Evolutionary conservation across 345 rosid species (phyloP).

Genomic region (Populus deltoides): DNA sequence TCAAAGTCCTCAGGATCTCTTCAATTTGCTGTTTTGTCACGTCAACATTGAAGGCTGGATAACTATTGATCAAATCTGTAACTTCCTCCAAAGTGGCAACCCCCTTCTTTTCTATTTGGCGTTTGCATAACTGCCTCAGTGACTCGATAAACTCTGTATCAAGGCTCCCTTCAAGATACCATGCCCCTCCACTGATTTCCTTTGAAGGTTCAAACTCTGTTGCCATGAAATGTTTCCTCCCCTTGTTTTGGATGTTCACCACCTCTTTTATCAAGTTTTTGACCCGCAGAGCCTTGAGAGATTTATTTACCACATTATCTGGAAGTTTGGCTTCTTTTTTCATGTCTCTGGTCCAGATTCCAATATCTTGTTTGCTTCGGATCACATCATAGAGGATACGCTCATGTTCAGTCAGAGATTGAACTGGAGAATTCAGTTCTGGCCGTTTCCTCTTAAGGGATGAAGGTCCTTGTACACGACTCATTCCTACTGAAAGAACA

Average conservation of each 20-base stretch:
- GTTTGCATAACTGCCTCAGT: conserved; percentile 42
- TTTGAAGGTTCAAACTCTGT: conserved; percentile 49
- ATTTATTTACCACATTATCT: conserved; percentile 32
- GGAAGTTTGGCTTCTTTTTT: conserved; percentile 44
- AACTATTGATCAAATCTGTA: conserved; percentile 30
- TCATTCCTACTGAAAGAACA: conserved; percentile 13
- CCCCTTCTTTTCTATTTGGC: conserved; percentile 27
- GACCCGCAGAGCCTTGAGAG: conserved; percentile 47
- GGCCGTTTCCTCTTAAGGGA: conserved; percentile 53
- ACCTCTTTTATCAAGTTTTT: neutral
- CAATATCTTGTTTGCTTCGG: conserved; percentile 53
- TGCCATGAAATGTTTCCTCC: neutral
- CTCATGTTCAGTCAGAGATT: conserved; percentile 51
- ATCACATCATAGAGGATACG: conserved; percentile 40
- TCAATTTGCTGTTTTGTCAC: conserved; percentile 41
- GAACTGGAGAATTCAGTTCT: conserved; percentile 30
- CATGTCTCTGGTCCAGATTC: conserved; percentile 49
- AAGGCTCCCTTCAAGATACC: conserved; percentile 66
- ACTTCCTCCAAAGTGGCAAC: conserved; percentile 56
- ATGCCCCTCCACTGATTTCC: conserved; percentile 74
- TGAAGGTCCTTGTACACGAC: neutral
- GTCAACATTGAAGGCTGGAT: conserved; percentile 28
- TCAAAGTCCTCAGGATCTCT: conserved; percentile 62
- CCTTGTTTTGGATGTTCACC: neutral
- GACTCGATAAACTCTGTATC: conserved; percentile 39